Evolutionary conservation across 306 rosid genomes (phyloP).

Genomic region (Gynostemma pentaphyllum): DNA sequence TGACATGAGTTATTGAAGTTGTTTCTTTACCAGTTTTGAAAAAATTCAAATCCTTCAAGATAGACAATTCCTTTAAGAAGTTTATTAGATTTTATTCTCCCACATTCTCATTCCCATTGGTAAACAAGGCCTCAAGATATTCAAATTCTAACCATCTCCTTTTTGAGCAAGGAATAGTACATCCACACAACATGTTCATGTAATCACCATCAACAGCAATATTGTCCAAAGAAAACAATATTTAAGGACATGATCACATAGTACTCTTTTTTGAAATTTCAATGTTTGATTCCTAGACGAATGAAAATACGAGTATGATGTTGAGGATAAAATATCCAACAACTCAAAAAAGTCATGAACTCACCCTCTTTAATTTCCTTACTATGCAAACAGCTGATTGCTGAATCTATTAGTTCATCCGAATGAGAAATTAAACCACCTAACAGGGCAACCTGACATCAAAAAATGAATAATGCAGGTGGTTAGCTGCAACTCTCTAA

Average conservation of each 20-base stretch:
- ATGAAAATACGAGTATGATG: not conserved
- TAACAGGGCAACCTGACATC: constrained; percentile 56
- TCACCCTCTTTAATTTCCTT: constrained; percentile 48
- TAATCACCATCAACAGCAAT: too few species aligned
- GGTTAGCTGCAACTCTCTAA: not conserved
- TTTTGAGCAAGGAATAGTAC: too few species aligned
- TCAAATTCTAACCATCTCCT: too few species aligned
- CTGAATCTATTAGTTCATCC: constrained; percentile 64
- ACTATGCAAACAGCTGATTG: constrained; percentile 50
- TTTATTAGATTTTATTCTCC: too few species aligned
- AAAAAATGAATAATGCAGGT: constrained; percentile 15
- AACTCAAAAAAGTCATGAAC: constrained; percentile 20
- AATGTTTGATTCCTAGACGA: not conserved
- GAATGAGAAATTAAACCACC: constrained; percentile 74
- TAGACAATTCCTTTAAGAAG: not conserved
- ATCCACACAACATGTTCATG: too few species aligned
- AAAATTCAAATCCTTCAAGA: not conserved
- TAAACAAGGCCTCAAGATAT: too few species aligned
- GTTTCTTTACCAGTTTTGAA: not conserved
- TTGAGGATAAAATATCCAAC: constrained; percentile 4
- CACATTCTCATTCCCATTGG: too few species aligned
- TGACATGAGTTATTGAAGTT: not conserved
- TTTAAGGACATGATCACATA: not conserved
- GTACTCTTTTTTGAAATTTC: not conserved
- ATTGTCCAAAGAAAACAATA: not conserved